Conservation (phyloP, 495 filamentous ascomycete genomes). For the Podospora tetraspora region DNA sequence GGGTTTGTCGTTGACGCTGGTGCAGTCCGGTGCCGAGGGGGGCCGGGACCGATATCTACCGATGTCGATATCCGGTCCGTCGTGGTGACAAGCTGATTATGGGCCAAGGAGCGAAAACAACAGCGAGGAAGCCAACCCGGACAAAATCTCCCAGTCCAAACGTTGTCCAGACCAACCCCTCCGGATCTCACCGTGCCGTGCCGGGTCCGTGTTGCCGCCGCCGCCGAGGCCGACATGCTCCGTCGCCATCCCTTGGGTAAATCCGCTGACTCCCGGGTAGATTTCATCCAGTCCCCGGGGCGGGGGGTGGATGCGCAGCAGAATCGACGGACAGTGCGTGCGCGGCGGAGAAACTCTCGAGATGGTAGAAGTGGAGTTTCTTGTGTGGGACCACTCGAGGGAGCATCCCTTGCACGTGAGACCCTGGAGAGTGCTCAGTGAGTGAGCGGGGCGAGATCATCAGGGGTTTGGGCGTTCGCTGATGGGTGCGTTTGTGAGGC, state of each 20-base stretch:
- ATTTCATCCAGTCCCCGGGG: background rate
- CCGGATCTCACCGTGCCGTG: background rate
- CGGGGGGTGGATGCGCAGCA: background rate
- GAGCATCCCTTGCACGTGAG: background rate
- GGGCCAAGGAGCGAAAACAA: too few relatives aligned
- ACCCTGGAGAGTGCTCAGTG: background rate
- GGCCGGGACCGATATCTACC: background rate
- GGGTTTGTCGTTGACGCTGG: background rate
- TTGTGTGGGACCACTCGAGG: background rate
- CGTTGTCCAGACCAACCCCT: background rate
- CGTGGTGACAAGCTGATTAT: background rate
- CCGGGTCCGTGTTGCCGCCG: background rate
- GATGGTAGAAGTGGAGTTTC: background rate
- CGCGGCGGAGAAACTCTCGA: background rate
- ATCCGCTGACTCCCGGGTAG: background rate
- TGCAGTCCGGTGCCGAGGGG: background rate
- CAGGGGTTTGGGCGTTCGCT: background rate
- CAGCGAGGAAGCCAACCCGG: background rate
- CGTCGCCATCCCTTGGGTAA: background rate
- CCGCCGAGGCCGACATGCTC: background rate
- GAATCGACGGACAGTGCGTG: background rate
- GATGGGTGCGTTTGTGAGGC: background rate
- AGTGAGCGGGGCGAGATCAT: background rate
- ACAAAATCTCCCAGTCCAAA: background rate
- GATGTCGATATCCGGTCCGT: background rate